Evolutionary conservation across 306 rosid genomes (phyloP), one percentile per base, ranked within the genome.

Genomic region (Prinsepia uniflora): DNA sequence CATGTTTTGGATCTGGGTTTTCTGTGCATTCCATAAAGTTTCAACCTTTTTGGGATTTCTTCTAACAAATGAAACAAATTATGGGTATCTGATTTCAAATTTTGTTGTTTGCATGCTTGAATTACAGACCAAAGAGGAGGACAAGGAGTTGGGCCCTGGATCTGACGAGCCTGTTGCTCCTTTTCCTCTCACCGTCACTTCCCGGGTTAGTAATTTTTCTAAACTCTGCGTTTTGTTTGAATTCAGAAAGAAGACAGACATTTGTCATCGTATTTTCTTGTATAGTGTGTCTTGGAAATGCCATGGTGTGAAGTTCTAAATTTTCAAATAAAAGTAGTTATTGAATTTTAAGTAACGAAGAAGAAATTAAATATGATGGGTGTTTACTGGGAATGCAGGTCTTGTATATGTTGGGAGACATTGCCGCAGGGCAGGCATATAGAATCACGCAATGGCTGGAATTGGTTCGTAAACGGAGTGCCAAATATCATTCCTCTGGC

Each of bases 401-500:
- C 24, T 81, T 89, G 85, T 89, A 86, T 76, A 86, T 91, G 97
- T 84, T 91, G 92, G 96, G 91, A 62, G 99, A 91, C 79, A 81
- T 91, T 43, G 49, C 96, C 50, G 62, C 96, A 15, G 98, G 93
- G 77, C 91, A 92, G 40, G 92, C 95, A 70, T 84, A 81, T 79
- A 84, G 81, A 70, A 84, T 94, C 88, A 83, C 91, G 58, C 89
- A 89, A 87, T 94, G 99, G 97, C 87, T 94, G 77, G 91, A 89
- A 65, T 80, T 87, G 88, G 92, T 94, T 58, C 99, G 99, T 78
- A 84, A 81, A 67, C 96, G 99, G 78, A 86, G 87, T 42, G 74
- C 82, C 72, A 74, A 72, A 59, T 53, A 80, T 72, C 87, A 88
- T 67, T 62, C 85, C 60, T 92, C 98, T 63, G 92, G 90, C 78